Conservation (phyloP, 495 filamentous ascomycete genomes). For the Chlorociboria aeruginascens region DNA sequence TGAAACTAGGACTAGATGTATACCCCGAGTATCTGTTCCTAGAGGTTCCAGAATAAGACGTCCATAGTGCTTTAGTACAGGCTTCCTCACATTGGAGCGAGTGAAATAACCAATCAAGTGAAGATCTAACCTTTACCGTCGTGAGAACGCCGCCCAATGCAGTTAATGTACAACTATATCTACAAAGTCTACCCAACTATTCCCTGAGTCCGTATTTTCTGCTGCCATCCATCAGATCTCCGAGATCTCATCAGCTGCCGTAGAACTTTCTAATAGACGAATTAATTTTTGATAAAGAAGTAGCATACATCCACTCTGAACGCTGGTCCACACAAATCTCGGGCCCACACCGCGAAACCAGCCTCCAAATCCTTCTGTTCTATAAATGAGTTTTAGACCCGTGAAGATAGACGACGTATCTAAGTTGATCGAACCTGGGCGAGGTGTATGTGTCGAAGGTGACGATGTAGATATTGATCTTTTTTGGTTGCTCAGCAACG, state of each 20-base stretch:
- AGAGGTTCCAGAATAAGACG: no score
- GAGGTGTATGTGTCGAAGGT: slow-evolving; percentile 64
- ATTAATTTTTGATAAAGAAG: no score
- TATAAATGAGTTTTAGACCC: slow-evolving; percentile 77
- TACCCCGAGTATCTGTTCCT: slow-evolving; percentile 2
- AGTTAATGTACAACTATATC: slow-evolving; percentile 12
- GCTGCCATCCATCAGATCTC: slow-evolving; percentile 3
- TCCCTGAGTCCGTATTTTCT: slow-evolving; percentile 8
- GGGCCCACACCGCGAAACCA: slow-evolving; percentile 96
- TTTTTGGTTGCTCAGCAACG: slow-evolving; percentile 29
- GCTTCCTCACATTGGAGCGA: no score
- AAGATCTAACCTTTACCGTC: slow-evolving; percentile 18
- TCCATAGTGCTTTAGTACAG: no score
- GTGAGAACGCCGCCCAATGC: slow-evolving; percentile 24
- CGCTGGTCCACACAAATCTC: slow-evolving; percentile 90
- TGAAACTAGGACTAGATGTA: slow-evolving; percentile 6
- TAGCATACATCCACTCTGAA: slow-evolving; percentile 96
- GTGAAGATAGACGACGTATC: slow-evolving; percentile 82
- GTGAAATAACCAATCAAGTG: slow-evolving; percentile 9
- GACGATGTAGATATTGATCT: slow-evolving; percentile 76
- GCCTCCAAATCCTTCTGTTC: slow-evolving; percentile 71
- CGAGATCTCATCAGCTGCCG: neutral
- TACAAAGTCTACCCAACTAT: slow-evolving; percentile 5
- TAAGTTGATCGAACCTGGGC: slow-evolving; percentile 60
- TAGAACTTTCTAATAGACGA: slow-evolving; percentile 49